phyloP scores from a whole-genome alignment of 768 basidiomycete species.

The Lactarius quietus region DNA sequence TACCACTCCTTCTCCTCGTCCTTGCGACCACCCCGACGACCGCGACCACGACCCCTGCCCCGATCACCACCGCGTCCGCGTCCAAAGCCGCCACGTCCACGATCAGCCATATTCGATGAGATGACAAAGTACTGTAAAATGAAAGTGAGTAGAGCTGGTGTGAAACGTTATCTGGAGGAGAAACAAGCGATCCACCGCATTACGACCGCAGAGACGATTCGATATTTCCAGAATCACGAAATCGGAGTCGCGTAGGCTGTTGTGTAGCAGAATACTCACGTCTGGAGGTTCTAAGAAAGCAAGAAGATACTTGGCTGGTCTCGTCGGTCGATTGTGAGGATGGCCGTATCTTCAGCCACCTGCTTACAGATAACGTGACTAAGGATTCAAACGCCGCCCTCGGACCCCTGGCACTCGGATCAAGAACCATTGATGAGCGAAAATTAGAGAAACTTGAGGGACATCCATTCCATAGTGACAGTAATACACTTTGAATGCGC shows the following conservation, averaged over 20 bases:
- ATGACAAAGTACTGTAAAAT: constrained; percentile 29
- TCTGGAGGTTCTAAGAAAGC: constrained; percentile 4
- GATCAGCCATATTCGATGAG: constrained; percentile 70
- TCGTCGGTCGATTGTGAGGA: not conserved
- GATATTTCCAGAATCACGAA: not conserved
- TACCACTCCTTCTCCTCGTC: constrained; percentile 99
- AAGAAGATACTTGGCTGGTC: constrained; percentile 5
- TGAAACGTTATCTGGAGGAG: constrained; percentile 13
- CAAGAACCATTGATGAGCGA: not conserved
- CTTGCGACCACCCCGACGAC: constrained; percentile 95
- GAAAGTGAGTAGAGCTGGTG: constrained; percentile 21
- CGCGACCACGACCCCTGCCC: constrained; percentile 65
- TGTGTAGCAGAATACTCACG: constrained; percentile 9
- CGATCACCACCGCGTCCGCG: constrained; percentile 71
- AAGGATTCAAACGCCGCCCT: not conserved
- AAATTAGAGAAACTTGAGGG: no score
- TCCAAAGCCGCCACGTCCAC: constrained; percentile 89
- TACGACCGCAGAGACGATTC: not conserved
- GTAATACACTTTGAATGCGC: not conserved
- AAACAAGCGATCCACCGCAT: constrained; percentile 17
- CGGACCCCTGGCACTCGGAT: constrained; percentile 7
- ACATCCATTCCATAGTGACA: not conserved
- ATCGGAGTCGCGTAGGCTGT: not conserved
- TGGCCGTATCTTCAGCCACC: not conserved
- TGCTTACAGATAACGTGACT: not conserved